Base-by-base conservation (phyloP, 208 protist genomes). In the Blastocrithidia nonstop region DNA sequence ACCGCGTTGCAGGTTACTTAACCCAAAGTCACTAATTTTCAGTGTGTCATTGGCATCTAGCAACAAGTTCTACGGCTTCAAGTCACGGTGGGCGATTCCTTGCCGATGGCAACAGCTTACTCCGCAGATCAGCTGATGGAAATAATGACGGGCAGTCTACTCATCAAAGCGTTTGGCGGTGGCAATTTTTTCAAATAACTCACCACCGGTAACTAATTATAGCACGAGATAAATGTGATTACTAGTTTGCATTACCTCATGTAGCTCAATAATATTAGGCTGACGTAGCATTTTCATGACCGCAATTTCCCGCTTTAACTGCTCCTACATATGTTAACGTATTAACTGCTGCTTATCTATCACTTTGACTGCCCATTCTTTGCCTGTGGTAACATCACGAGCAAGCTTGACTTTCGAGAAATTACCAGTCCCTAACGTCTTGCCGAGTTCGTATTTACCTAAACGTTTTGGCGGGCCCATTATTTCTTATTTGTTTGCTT, bases 111-210 rank as follows among this genome's bases (percentile, higher is more conserved):
- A 95, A 59, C 96, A 96, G 47, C 70, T 51, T 21, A 97, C 63
- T 15, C 86, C 91, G 9, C 66, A 58, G 20, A 97, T 91, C 7
- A 97, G 69, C 66, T 97, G 90, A 47, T 95, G 88, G 53, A 97
- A 97, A 68, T 95, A 97, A 25, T 77, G 32, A 0, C 90, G 71
- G 2, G 84, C 86, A n/a, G 58, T 84, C 6, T 52, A 26, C 52
- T 96, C 92, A 24, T 67, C 45, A 45, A 96, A 94, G 38, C 67
- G 60, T 23, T 71, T 78, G 16, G 62, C 66, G n/a, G 40, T 45
- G 3, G 66, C 70, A 40, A 97, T 93, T 33, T 81, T 82, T 24
- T 92, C 80, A 40, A 95, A 96, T 27, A 97, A 64, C 60, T 96
- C 90, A 0, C 94, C 94, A 36, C 91, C 86, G 24, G 71, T 81